Percentiles rank a stretch among this genome's conserved stretches.
Conservation (phyloP, 805 yeast species). For the Diddensiella transvaalensis region DNA sequence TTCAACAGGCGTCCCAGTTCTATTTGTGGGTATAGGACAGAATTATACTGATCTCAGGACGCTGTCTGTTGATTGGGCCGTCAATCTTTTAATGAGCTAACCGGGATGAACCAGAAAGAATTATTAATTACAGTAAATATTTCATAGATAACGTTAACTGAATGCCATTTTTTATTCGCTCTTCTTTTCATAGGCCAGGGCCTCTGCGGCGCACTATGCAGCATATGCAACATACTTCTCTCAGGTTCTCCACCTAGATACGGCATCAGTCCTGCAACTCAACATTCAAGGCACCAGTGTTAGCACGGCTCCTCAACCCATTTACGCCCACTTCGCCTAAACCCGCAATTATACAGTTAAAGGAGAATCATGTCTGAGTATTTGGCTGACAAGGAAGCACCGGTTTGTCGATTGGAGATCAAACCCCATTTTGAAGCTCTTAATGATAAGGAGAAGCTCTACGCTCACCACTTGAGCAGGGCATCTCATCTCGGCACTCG, state of each 20-base stretch:
- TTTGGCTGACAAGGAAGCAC: slow-evolving; percentile 60
- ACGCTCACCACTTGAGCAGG: slow-evolving; percentile 79
- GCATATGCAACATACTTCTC: too few species aligned
- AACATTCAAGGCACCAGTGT: not conserved
- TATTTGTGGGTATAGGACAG: slow-evolving; percentile 96
- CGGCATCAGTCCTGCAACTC: too few species aligned
- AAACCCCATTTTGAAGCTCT: slow-evolving; percentile 65
- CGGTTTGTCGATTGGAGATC: slow-evolving; percentile 67
- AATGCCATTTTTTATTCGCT: not conserved
- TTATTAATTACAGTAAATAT: too few species aligned
- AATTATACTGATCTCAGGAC: slow-evolving; percentile 92
- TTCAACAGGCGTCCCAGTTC: slow-evolving; percentile 91
- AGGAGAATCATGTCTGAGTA: slow-evolving; percentile 4
- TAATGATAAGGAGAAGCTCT: slow-evolving; percentile 55
- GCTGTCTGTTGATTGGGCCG: slow-evolving; percentile 89
- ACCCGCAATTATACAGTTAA: too few species aligned
- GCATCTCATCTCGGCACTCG: slow-evolving; percentile 85
- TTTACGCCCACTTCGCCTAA: too few species aligned
- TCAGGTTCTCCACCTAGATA: too few species aligned
- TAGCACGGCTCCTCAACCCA: too few species aligned
- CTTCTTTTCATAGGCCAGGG: not conserved
- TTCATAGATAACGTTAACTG: too few species aligned
- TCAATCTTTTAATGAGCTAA: slow-evolving; percentile 69
- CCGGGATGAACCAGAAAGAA: not conserved
- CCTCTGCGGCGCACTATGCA: not conserved